Evolutionary conservation across 345 rosid species (phyloP), one percentile per base, ranked within the genome.

Genomic region (Lumnitzera littorea): DNA sequence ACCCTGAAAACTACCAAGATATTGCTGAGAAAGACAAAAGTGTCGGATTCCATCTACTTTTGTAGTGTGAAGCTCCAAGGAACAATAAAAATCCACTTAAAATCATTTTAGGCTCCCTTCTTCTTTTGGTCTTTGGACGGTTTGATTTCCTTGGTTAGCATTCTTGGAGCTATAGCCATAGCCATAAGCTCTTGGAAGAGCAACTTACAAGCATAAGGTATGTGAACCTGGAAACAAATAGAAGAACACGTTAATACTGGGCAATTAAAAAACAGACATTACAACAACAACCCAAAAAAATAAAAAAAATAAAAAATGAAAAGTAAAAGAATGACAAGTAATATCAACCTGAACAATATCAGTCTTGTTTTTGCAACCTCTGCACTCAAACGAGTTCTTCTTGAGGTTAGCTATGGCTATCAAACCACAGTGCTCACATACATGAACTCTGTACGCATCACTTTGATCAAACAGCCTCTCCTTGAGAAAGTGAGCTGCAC

Each of bases 161-260:
- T 90, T 65, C 99, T 78, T 1, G 99, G 97, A 2, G 99, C 95
- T 64, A 94, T 94, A n/a, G 99, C 96, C 99, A 94, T 94, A 31
- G 99, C 74, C 99, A 90, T 90, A 27, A 94, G 91, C 81, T 94
- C 99, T 76, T 94, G 99, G 68, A 94, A 94, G 15, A 94, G 90
- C 57, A 94, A 65, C 73, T 94, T 92, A 66, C 99, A 92, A 12
- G 99, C 96, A 51, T 90, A 92, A 2, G 96, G 96, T 61, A 92
- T 90, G 70, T 92, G 78, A 15, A 92, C 98, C 98, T 91, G 82
- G 64, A 50, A 16, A 41, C 8, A 14, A 47, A 31, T 48, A 50
- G 17, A 48, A 61, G 23, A 6, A 12, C 10, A n/a, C 36, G 25
- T 15, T 12, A 24, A 50, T 27, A 61, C 25, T 3, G 11, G 46